These are phyloP conservation scores for Pisolithus albus DNA, from an alignment of 768 basidiomycete genomes.

Conservation along the genomic window DNA sequence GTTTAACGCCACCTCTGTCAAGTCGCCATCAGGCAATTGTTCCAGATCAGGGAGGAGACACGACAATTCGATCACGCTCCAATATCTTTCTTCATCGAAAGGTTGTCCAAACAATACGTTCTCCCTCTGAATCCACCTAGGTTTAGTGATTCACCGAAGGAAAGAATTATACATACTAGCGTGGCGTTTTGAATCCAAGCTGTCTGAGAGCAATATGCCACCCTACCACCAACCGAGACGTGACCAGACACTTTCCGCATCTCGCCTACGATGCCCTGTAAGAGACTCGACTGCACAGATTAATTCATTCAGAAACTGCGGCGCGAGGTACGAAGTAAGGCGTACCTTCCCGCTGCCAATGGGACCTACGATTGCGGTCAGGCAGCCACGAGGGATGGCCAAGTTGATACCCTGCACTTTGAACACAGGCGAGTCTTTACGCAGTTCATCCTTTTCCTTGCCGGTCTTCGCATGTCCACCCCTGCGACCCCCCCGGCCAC, in stretches of 20 bases:
- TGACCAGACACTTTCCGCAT: conserved; percentile 50
- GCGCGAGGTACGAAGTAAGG: neutral
- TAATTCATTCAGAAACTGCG: neutral
- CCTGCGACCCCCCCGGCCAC: neutral
- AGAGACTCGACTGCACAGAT: conserved; percentile 39
- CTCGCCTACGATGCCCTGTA: conserved; percentile 64
- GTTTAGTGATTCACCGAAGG: neutral
- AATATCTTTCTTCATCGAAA: conserved; percentile 60
- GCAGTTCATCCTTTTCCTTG: conserved; percentile 6
- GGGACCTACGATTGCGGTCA: conserved; percentile 60
- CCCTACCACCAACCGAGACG: conserved; percentile 53
- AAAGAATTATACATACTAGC: conserved; percentile 30
- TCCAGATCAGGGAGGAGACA: conserved; percentile 59
- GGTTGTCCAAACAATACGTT: conserved; percentile 63
- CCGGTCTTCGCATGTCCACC: neutral
- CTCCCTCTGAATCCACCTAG: conserved; percentile 37
- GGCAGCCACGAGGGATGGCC: conserved; percentile 46
- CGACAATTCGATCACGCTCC: conserved; percentile 52
- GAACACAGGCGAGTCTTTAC: conserved; percentile 28
- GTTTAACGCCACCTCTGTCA: conserved; percentile 50
- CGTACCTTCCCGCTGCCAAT: conserved; percentile 60
- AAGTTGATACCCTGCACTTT: conserved; percentile 44
- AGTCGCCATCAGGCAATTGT: conserved; percentile 60
- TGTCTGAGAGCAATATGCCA: conserved; percentile 67
- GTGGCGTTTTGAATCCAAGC: conserved; percentile 74